Evolutionary conservation across 495 filamentous ascomycete species (phyloP).

Genomic region (Aspergillus funiculosus): DNA sequence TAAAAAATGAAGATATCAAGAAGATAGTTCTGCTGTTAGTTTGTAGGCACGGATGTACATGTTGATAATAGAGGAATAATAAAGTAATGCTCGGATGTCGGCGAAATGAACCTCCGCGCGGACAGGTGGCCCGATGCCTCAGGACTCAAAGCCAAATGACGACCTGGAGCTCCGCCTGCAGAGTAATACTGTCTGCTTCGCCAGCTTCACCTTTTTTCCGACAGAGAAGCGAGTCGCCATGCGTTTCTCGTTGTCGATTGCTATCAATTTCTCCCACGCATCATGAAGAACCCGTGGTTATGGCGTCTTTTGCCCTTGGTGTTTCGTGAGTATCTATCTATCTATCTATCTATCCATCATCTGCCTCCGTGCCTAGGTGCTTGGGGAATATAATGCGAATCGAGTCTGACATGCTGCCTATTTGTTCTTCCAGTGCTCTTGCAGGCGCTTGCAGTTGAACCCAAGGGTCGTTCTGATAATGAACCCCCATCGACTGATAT

Average conservation of each 20-base stretch:
- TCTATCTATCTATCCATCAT: not conserved
- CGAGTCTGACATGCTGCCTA: slow-evolving; percentile 25
- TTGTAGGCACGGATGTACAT: not conserved
- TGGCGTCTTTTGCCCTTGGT: slow-evolving; percentile 35
- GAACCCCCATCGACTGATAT: slow-evolving; percentile 20
- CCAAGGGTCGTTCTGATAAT: slow-evolving; percentile 17
- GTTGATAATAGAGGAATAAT: not conserved
- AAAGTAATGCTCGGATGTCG: slow-evolving; percentile 13
- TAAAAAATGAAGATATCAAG: slow-evolving; percentile 18
- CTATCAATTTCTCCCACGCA: slow-evolving; percentile 24
- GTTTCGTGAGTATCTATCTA: slow-evolving; percentile 32
- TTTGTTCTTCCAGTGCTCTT: slow-evolving; percentile 28
- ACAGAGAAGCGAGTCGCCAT: slow-evolving; percentile 31
- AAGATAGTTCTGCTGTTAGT: not conserved
- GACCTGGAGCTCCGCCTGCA: no score
- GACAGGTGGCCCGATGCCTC: slow-evolving; percentile 40
- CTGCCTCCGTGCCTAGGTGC: no score
- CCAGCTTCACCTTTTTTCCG: slow-evolving; percentile 5
- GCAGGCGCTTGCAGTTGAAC: slow-evolving; percentile 31
- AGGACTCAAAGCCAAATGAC: slow-evolving; percentile 13
- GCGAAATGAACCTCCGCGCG: slow-evolving; percentile 41
- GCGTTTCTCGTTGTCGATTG: slow-evolving; percentile 28
- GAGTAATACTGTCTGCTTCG: not conserved
- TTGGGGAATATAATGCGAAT: slow-evolving; percentile 1
- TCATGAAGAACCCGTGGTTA: slow-evolving; percentile 38